phyloP scores from a whole-genome alignment of 805 yeast species.

The Vanderwaltozyma yarrowii region DNA sequence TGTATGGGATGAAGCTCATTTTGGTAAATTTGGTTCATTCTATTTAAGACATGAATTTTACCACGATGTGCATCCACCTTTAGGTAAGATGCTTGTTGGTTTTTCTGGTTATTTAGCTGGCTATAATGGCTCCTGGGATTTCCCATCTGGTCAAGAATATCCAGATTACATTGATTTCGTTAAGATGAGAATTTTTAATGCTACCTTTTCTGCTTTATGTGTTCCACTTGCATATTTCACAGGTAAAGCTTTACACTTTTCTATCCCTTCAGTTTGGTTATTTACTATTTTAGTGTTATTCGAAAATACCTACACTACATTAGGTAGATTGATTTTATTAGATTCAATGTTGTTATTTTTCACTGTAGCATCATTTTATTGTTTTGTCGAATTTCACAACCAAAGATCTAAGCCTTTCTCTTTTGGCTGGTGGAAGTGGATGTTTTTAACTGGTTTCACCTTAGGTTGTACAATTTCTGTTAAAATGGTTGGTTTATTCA shows the following conservation, averaged over 20 bases:
- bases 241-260: slow-evolving; percentile 47
- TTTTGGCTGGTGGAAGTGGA: slow-evolving; percentile 92
- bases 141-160: slow-evolving; percentile 53
- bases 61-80: slow-evolving; percentile 82
- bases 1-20: slow-evolving; percentile 88
- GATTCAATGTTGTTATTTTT: slow-evolving; percentile 72
- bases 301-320: slow-evolving; percentile 58
- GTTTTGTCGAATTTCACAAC: slow-evolving; percentile 46
- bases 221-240: slow-evolving; percentile 67
- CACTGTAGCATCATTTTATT: slow-evolving; percentile 57
- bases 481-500: slow-evolving; percentile 94
- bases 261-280: slow-evolving; percentile 44
- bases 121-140: slow-evolving; percentile 68
- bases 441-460: slow-evolving; percentile 68
- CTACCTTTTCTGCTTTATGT: slow-evolving; percentile 53
- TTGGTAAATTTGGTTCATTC: slow-evolving; percentile 77
- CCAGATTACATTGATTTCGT: slow-evolving; percentile 54
- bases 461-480: slow-evolving; percentile 89
- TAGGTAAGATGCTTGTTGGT: slow-evolving; percentile 74
- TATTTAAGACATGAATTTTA: slow-evolving; percentile 71
- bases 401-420: slow-evolving; percentile 44
- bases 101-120: slow-evolving; percentile 73
- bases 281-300: slow-evolving; percentile 53
- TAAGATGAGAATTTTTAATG: slow-evolving; percentile 64
- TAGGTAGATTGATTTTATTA: slow-evolving; percentile 63